Base-by-base conservation (phyloP, 768 basidiomycete species). In the Exsudoporus frostii region DNA sequence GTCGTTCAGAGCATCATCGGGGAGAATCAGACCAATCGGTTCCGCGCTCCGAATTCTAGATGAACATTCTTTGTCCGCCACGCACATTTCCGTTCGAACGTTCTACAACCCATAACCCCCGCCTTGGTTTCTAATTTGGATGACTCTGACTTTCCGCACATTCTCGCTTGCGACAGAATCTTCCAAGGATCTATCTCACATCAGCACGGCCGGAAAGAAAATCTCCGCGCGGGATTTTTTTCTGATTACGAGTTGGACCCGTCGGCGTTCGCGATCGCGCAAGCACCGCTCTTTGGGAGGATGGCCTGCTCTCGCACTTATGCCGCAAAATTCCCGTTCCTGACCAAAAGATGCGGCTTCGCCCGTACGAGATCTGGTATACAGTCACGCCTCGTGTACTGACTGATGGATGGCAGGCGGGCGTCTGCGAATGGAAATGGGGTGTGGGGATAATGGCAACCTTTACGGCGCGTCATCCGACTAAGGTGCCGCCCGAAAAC, bases 331-430 rank as follows among this genome's bases (percentile, higher is more conserved):
- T n/a, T 6, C 10, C 27, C 45, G 51, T 54, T 45, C 25, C 51
- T 52, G 45, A 11, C 40, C 29, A 25, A 17, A 22, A 25, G 43
- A 49, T 46, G 20, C 42, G 52, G 41, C 15, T 54, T 17, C 20
- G 8, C 30, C 53, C 44, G 48, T 25, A 45, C 45, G 19, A 37
- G 22, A 56, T 54, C 24, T 32, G 50, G 54, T 47, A 45, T 50
- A 17, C 38, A 51, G 45, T 48, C 53, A 42, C 43, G 65, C 64
- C 65, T 67, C 65, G 59, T 67, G 64, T 29, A 43, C 5, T 27
- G 48, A 19, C 24, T 60, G 62, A 66, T 65, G 56, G 45, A 49
- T 59, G 58, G 63, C 54, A 2, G 58, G 63, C 54, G 4, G 48
- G 44, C 30, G 17, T 32, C 11, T 63, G 64, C 37, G 55, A 52